phyloP scores from a whole-genome alignment of 1,284 basidiomycete genomes.

The Cutaneotrichosporon dermatis region DNA sequence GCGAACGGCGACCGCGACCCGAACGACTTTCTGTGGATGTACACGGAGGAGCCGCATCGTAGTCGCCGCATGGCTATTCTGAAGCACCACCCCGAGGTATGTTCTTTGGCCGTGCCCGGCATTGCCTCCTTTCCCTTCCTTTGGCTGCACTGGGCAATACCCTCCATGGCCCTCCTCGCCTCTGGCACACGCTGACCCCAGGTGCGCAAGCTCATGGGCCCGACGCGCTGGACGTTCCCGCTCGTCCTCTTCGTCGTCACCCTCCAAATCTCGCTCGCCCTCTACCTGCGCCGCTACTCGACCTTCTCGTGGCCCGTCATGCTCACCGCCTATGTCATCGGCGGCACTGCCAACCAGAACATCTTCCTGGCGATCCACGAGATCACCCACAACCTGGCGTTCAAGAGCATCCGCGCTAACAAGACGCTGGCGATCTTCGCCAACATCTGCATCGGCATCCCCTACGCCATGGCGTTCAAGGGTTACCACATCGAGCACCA shows the following conservation, averaged over 20 bases:
- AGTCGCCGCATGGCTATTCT: conserved; percentile 81
- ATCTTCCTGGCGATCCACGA: conserved; percentile 97
- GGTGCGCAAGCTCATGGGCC: conserved; percentile 92
- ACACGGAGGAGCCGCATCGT: conserved; percentile 96
- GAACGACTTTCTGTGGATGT: conserved; percentile 83
- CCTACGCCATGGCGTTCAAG: conserved; percentile 95
- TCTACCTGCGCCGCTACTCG: conserved; percentile 61
- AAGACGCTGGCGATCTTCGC: conserved; percentile 83
- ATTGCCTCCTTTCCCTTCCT: background rate
- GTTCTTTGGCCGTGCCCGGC: conserved; percentile 7
- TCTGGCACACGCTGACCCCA: conserved; percentile 37
- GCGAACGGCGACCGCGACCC: conserved; percentile 17
- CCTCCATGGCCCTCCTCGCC: too few relatives aligned
- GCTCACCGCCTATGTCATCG: conserved; percentile 74
- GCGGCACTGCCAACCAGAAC: conserved; percentile 95
- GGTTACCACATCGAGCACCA: conserved; percentile 94
- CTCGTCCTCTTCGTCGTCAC: conserved; percentile 73
- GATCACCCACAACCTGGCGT: conserved; percentile 96
- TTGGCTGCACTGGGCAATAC: too few relatives aligned
- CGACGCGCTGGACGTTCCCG: conserved; percentile 85
- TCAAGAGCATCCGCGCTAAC: conserved; percentile 76
- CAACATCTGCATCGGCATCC: conserved; percentile 88
- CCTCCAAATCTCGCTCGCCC: conserved; percentile 67
- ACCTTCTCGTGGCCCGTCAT: conserved; percentile 71
- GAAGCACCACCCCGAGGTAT: conserved; percentile 87